phyloP scores from a whole-genome alignment of 2,329 filamentous ascomycete genomes.

The Trichophyton benhamiae region DNA sequence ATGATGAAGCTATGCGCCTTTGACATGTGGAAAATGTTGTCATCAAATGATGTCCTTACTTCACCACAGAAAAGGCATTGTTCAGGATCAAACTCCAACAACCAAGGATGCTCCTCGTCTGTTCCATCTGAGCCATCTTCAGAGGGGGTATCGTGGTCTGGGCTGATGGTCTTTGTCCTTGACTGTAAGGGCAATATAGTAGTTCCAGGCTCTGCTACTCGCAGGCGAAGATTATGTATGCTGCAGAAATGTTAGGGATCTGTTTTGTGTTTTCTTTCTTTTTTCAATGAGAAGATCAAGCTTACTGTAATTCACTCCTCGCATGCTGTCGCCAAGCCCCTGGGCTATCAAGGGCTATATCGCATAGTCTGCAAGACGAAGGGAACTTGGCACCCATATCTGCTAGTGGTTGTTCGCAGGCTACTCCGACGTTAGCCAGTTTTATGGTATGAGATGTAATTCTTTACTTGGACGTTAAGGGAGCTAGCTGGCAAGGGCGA shows the following conservation, averaged over 20 bases:
- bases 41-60: background rate
- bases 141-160: background rate
- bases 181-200: background rate
- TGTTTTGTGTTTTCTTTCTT: background rate
- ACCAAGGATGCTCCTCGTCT: background rate
- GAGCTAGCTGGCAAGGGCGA: background rate
- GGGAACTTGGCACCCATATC: background rate
- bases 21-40: background rate
- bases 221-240: background rate
- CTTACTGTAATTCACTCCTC: background rate
- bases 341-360: background rate
- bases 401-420: background rate
- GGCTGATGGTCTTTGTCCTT: background rate
- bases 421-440: background rate
- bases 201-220: background rate
- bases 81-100: background rate
- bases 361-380: background rate
- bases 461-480: background rate
- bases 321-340: background rate
- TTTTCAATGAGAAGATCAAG: background rate
- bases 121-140: background rate
- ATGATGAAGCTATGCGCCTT: background rate
- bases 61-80: background rate
- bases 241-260: background rate
- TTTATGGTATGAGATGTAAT: background rate